Evolutionary conservation across 352 stramenopile species (phyloP).

Genomic region (Pythium angustatum): DNA sequence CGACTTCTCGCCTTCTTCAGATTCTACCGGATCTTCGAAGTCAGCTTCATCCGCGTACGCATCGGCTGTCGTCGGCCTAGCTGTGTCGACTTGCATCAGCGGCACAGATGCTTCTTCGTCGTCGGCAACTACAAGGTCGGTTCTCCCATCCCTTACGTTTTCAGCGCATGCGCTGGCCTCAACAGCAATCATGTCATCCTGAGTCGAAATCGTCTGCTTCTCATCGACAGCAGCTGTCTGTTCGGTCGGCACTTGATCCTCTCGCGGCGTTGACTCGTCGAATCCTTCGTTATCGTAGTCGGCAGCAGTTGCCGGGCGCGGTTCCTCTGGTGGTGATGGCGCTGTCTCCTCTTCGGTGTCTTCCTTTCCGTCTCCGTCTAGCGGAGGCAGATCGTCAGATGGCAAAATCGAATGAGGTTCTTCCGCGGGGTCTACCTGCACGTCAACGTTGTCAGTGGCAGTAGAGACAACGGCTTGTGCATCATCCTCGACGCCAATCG

Average conservation of each 20-base stretch:
- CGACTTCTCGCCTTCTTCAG: background rate
- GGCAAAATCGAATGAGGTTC: background rate
- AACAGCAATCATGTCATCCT: too few species aligned
- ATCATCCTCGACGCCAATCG: too few species aligned
- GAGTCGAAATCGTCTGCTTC: too few species aligned
- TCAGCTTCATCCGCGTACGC: conserved; percentile 41
- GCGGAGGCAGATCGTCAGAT: background rate
- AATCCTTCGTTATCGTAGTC: conserved; percentile 15
- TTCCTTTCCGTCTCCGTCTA: background rate
- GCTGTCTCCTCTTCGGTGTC: background rate
- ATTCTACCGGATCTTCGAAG: conserved; percentile 19
- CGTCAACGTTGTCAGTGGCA: too few species aligned
- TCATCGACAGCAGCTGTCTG: background rate
- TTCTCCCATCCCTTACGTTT: too few species aligned
- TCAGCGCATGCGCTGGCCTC: too few species aligned
- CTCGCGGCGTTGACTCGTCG: background rate
- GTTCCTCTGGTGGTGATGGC: background rate
- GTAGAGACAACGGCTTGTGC: too few species aligned
- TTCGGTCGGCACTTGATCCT: background rate
- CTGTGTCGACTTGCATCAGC: background rate
- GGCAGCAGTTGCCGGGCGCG: conserved; percentile 8
- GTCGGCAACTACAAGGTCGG: background rate
- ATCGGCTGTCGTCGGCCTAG: conserved; percentile 22
- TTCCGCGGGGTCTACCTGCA: too few species aligned
- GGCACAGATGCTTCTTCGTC: background rate